Evolutionary conservation across 768 basidiomycete species (phyloP), one percentile per base, ranked within the genome.

Genomic region (Hypsizygus marmoreus): DNA sequence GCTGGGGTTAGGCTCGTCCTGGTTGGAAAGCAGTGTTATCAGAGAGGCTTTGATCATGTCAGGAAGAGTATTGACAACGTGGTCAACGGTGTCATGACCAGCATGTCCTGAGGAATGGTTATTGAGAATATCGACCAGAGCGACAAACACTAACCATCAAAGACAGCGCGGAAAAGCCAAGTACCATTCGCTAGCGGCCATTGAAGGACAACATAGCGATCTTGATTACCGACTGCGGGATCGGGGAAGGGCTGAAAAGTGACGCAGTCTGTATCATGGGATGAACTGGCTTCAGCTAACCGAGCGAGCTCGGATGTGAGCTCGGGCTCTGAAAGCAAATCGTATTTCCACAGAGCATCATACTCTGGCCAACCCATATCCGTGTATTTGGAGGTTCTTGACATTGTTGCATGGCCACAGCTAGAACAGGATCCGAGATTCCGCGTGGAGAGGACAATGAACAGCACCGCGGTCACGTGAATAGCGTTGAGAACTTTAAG

Each of bases 211-310:
- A 67, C 58, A 51, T 65, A 69, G 14, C 79, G 69, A 58, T 81
- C 79, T 54, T 81, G 77, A 47, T 61, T 75, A 4, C 60, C 54
- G 17, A 64, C 60, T 25, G 65, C 63, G 13, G 69, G 71, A 25
- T 70, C 60, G 1, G 67, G 65, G 50, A 70, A 75, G 17, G 79
- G 78, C 50, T 81, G 79, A 36, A 81, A 66, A 13, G 70, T 64
- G 23, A 77, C 65, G 32, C 60, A 59, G 47, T 74, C 69, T n/a
- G 71, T 71, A 41, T 64, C 59, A 4, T 58, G 57, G 28, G 61
- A 42, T 1, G 67, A 57, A 4, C 58, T 58, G 13, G 74, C 62
- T 23, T 45, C 47, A 3, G 76, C 62, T 1, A 71, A 61, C 10
- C 71, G 68, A 30, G 57, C 59, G n/a, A 80, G 67, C 57, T 75